Percentiles rank a stretch among this genome's conserved stretches.
phyloP scores from a whole-genome alignment of 2,329 filamentous ascomycete species.

The Fusarium compactum region DNA sequence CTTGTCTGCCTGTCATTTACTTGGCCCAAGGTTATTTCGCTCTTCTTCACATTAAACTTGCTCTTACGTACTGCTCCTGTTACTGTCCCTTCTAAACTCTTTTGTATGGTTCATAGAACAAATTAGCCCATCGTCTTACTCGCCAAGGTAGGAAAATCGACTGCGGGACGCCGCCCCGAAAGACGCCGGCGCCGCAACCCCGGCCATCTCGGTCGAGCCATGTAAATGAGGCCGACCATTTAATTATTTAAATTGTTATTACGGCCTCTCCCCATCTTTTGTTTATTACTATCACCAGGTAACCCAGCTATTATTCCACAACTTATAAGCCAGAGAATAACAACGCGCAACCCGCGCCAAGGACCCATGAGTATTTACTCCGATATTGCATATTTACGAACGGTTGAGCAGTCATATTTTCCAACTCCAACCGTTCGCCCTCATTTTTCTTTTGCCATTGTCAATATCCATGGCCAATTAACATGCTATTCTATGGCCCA shows the following conservation, averaged over 20 bases:
- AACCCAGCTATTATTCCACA: slow-evolving; percentile 30
- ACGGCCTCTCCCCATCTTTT: slow-evolving; percentile 31
- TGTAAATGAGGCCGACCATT: slow-evolving; percentile 38
- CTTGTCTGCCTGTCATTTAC: slow-evolving; percentile 2
- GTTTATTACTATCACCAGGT: slow-evolving; percentile 19
- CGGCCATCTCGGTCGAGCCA: slow-evolving; percentile 24
- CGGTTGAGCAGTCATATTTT: slow-evolving; percentile 11
- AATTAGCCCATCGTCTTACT: slow-evolving; percentile 30
- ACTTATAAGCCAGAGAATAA: slow-evolving; percentile 27
- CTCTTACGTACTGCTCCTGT: background rate
- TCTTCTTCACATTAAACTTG: slow-evolving; percentile 26
- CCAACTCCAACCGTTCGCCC: slow-evolving; percentile 1
- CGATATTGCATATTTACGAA: slow-evolving; percentile 2
- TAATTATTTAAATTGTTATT: slow-evolving; percentile 10
- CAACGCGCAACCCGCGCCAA: background rate
- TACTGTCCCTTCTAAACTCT: background rate
- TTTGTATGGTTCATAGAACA: slow-evolving; percentile 10
- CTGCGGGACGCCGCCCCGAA: slow-evolving; percentile 31
- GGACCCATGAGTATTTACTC: slow-evolving; percentile 2
- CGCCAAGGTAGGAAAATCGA: slow-evolving; percentile 23
- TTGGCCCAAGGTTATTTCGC: slow-evolving; percentile 13
- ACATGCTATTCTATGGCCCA: slow-evolving; percentile 22
- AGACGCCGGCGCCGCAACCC: slow-evolving; percentile 25
- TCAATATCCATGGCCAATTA: slow-evolving; percentile 22
- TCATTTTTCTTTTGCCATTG: slow-evolving; percentile 5